Percentiles rank a stretch among this genome's conserved stretches.
Evolutionary conservation across 805 yeast genomes (phyloP).

Genomic region (Saccharomyces mikatae): DNA sequence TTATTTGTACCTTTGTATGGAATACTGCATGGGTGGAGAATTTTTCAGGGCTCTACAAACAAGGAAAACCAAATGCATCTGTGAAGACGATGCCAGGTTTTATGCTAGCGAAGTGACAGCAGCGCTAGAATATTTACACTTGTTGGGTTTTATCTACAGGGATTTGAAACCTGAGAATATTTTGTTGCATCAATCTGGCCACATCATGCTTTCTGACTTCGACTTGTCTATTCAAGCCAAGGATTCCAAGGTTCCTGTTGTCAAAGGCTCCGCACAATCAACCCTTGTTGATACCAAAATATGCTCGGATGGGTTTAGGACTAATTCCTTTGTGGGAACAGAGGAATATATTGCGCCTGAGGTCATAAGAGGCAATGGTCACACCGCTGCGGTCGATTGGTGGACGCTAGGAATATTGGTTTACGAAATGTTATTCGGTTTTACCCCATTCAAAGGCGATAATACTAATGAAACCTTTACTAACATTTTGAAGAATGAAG

Average conservation of each 20-base stretch:
- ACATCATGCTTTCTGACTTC: slow-evolving; percentile 94
- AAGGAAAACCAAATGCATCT: slow-evolving; percentile 72
- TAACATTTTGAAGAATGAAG: slow-evolving; percentile 77
- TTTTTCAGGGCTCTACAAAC: slow-evolving; percentile 94
- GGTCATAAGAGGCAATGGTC: slow-evolving; percentile 94
- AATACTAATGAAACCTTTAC: slow-evolving; percentile 86
- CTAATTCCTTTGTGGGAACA: slow-evolving; percentile 97
- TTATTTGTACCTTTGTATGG: slow-evolving; percentile 89
- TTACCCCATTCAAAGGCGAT: slow-evolving; percentile 91
- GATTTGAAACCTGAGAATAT: slow-evolving; percentile 97
- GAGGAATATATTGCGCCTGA: slow-evolving; percentile 99
- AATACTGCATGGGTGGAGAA: slow-evolving; percentile 98
- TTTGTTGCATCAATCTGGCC: slow-evolving; percentile 90
- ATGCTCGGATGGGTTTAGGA: slow-evolving; percentile 91
- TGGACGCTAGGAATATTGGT: slow-evolving; percentile 95
- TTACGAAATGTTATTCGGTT: slow-evolving; percentile 93
- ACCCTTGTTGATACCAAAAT: slow-evolving; percentile 73
- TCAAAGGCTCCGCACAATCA: slow-evolving; percentile 28
- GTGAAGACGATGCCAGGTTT: slow-evolving; percentile 83
- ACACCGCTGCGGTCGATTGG: slow-evolving; percentile 98
- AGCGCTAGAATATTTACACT: slow-evolving; percentile 87
- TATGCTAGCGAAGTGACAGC: slow-evolving; percentile 97
- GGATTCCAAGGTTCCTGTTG: slow-evolving; percentile 62
- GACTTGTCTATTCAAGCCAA: slow-evolving; percentile 88
- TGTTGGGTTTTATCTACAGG: slow-evolving; percentile 95